Evolutionary conservation across 139 green algal genomes (phyloP).

Genomic region (Trebouxia sp.): DNA sequence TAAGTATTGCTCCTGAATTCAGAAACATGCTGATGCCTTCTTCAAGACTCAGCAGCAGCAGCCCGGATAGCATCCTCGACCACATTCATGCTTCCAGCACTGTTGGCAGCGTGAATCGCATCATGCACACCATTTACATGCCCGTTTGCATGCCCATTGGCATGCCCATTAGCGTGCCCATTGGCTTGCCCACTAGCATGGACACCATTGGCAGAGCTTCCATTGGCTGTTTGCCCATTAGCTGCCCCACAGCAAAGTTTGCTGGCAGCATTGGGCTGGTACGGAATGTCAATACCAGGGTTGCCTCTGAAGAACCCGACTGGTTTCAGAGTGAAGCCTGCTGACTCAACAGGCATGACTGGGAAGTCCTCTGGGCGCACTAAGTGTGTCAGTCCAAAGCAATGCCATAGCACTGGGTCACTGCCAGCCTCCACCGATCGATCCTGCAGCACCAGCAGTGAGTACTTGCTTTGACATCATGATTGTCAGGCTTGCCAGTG

Average conservation of each 20-base stretch:
- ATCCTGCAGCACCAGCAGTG: slow-evolving; percentile 22
- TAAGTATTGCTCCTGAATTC: no score
- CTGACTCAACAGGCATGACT: slow-evolving; percentile 52
- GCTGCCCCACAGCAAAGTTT: slow-evolving; percentile 33
- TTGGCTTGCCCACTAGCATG: slow-evolving; percentile 9
- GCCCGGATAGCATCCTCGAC: not conserved
- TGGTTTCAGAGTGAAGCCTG: slow-evolving; percentile 55
- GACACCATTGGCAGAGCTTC: not conserved
- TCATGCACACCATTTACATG: not conserved
- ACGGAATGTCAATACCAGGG: slow-evolving; percentile 50
- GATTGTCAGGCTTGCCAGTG: no score
- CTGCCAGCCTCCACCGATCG: slow-evolving; percentile 25
- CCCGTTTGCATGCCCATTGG: not conserved
- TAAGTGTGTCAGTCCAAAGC: slow-evolving; percentile 51
- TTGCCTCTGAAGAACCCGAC: slow-evolving; percentile 54
- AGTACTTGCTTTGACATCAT: not conserved
- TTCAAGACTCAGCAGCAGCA: no score
- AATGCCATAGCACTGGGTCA: slow-evolving; percentile 56
- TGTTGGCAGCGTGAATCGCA: not conserved
- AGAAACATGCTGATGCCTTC: no score
- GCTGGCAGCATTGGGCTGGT: slow-evolving; percentile 30
- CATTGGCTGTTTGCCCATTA: slow-evolving; percentile 7
- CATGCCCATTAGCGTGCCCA: not conserved
- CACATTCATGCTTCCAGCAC: not conserved
- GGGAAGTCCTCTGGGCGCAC: slow-evolving; percentile 56